Conservation (phyloP, 108 stramenopile species). For the Mayamaea pseudoterrestris region DNA sequence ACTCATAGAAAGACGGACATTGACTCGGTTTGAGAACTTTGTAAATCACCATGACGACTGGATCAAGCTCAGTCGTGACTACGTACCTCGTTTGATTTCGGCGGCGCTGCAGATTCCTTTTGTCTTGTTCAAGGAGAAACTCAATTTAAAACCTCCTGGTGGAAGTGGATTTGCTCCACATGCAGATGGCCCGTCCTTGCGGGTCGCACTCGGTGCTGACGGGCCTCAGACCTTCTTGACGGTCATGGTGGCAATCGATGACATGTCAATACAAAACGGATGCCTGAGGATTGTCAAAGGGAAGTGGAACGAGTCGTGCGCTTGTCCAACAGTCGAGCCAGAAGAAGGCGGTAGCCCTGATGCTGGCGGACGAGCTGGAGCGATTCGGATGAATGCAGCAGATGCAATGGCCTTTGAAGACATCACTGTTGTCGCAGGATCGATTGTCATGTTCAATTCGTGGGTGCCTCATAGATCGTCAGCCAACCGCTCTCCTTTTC, state of each 20-base stretch:
- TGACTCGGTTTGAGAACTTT: conserved; percentile 53
- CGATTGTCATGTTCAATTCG: conserved; percentile 32
- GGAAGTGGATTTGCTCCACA: conserved; percentile 68
- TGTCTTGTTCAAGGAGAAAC: conserved; percentile 67
- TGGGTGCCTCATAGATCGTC: conserved; percentile 49
- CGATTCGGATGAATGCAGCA: conserved; percentile 25
- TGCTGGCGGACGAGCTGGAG: conserved; percentile 49
- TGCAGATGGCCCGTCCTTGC: conserved; percentile 44
- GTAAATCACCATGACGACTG: conserved; percentile 34
- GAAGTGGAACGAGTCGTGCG: conserved; percentile 24
- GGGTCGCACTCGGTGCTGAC: conserved; percentile 27
- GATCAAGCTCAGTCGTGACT: conserved; percentile 36
- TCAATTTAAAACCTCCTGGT: conserved; percentile 61
- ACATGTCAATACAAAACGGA: conserved; percentile 46
- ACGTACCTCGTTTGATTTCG: conserved; percentile 28
- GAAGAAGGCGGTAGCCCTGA: conserved; percentile 40
- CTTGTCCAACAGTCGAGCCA: conserved; percentile 17
- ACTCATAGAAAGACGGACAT: conserved; percentile 12
- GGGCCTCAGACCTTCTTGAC: conserved; percentile 41
- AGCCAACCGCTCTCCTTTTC: conserved; percentile 36
- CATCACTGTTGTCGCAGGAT: conserved; percentile 32
- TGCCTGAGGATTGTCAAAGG: conserved; percentile 46
- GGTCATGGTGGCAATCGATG: conserved; percentile 62
- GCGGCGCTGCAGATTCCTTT: conserved; percentile 22
- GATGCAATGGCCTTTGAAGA: conserved; percentile 27